Evolutionary conservation across 225 moss, liverwort and hornwort species (phyloP), one percentile per base, ranked within the genome.

Genomic region (Pleurozium schreberi): DNA sequence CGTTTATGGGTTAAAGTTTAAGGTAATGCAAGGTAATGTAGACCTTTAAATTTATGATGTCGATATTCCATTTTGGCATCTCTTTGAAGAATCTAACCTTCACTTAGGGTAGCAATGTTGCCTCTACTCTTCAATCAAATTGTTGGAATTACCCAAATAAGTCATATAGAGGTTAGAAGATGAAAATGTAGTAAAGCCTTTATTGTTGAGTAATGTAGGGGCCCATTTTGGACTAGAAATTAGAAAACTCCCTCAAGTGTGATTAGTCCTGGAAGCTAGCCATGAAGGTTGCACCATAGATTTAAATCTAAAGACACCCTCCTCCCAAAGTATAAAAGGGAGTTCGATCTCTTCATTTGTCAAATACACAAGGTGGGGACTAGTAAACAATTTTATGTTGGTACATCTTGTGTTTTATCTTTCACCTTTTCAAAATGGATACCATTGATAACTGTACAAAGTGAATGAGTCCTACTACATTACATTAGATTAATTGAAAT

Each of bases 261-360:
- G n/a, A n/a, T n/a, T n/a, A n/a, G n/a, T n/a, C n/a, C n/a, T n/a
- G n/a, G n/a, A n/a, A n/a, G n/a, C n/a, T n/a, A n/a, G n/a, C n/a
- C n/a, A 36, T 36, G 4, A 21, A 76, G 34, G 52, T 34, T 52
- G 13, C 6, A 74, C 10, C 47, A 0, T 7, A 47, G 11, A 73
- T 47, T 47, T 76, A 52, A 9, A 34, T n/a, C 18, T 0, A 76
- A 36, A 49, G 11, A 16, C 16, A 26, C 11, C 7, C 9, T 1
- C 3, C 1, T 0, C n/a, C n/a, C n/a, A n/a, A 11, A 0, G 6
- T 31, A 31, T 49, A 1, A 9, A 47, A 18, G 0, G 11, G 4
- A 75, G 8, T 5, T 33, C 4, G 3, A 43, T 28, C 6, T 17
- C 18, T 28, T 28, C 5, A 2, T 49, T 9, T 3, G 3, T 8